Evolutionary conservation across 2,329 filamentous ascomycete genomes (phyloP).

Genomic region (Cladosporium sp.): DNA sequence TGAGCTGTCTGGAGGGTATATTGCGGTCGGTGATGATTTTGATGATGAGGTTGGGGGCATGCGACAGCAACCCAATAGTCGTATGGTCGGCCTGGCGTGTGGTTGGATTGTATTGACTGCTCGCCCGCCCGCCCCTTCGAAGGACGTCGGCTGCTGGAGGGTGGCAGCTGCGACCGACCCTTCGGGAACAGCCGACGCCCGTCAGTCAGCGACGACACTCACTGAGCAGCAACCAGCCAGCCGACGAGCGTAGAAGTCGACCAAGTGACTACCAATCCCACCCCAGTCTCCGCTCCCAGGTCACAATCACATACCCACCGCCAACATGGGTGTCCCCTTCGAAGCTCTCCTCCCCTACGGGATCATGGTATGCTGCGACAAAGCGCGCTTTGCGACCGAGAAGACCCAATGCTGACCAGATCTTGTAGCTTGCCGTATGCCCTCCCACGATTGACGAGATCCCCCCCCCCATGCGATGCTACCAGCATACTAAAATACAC

Average conservation of each 20-base stretch:
- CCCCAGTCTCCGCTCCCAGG: conserved; percentile 15
- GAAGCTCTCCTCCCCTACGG: conserved; percentile 65
- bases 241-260: background rate
- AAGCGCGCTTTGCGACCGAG: background rate
- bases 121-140: conserved; percentile 6
- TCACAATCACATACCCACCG: conserved; percentile 11
- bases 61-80: conserved; percentile 11
- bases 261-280: background rate
- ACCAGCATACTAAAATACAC: conserved; percentile 20
- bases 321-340: conserved; percentile 65
- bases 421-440: conserved; percentile 52
- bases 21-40: conserved; percentile 8
- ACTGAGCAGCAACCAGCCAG: background rate
- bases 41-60: background rate
- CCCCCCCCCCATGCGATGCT: background rate
- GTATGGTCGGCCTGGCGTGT: conserved; percentile 1
- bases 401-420: conserved; percentile 15
- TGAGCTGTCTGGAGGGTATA: background rate
- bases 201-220: background rate
- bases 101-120: conserved; percentile 11
- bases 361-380: conserved; percentile 47
- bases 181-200: conserved; percentile 3
- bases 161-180: conserved; percentile 8
- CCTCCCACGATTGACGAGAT: conserved; percentile 20
- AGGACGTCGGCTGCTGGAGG: conserved; percentile 4